Evolutionary conservation across 768 basidiomycete genomes (phyloP), one percentile per base, ranked within the genome.

Genomic region (Wakefieldia striispora): DNA sequence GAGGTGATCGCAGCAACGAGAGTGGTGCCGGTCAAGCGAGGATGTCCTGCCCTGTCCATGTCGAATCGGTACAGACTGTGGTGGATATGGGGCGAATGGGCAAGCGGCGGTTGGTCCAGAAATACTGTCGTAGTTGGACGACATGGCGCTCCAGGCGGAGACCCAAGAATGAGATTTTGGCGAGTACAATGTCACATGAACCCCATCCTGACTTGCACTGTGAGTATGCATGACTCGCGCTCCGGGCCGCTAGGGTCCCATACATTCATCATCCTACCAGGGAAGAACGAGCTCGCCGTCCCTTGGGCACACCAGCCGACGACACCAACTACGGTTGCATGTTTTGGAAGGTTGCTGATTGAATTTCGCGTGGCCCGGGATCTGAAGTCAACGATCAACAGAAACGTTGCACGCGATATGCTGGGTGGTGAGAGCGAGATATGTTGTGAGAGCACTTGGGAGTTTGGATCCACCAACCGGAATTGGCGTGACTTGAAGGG

Each of bases 1-100:
- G 55, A 56, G 34, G 54, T 55, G 35, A 55, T 55, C 9, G 36
- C 47, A 16, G 54, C 47, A n/a, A 56, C 26, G 40, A 56, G 55
- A 16, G 54, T 16, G 16, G 40, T 51, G 1, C 48, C 52, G 20
- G 11, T 45, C n/a, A 56, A 35, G 14, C 45, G 21, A 16, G 54
- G 37, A 41, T 56, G 55, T n/a, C 54, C 54, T 37, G 40, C 42
- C 38, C 23, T 44, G 39, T 55, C 34, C 54, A 55, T 55, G 13
- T 33, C 14, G 33, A 33, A 33, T 33, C 14, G 6, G 33, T 33
- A 13, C 6, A 33, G 33, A 33, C 7, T 33, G 33, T 6, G 16
- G 33, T 33, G 33, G 29, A 29, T 29, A 13, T 13, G 26, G 12
- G 29, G 10, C 29, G 6, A 33, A 33, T 33, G 7, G 33, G 13